Evolutionary conservation across 257 asterid genomes (phyloP).

Genomic region (Sherardia arvensis): DNA sequence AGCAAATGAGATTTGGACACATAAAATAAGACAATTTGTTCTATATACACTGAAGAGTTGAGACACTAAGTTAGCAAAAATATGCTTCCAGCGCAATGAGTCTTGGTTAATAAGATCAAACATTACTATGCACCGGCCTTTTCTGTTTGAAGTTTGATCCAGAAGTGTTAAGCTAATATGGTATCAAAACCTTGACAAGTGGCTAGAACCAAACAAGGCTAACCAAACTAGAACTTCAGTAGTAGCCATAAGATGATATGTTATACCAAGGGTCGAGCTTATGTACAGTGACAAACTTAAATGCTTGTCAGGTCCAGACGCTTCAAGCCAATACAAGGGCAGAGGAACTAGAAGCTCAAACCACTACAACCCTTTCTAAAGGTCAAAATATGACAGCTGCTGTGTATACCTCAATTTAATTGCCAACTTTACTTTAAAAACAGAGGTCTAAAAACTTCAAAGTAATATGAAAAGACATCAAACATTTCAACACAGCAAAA

Average conservation of each 20-base stretch:
- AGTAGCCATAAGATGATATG: background rate
- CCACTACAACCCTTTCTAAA: background rate
- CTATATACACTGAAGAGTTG: background rate
- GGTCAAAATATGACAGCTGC: no score
- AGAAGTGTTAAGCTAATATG: background rate
- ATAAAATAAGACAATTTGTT: background rate
- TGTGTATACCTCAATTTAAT: no score
- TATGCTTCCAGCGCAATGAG: background rate
- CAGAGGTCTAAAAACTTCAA: background rate
- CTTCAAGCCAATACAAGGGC: background rate
- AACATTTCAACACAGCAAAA: background rate
- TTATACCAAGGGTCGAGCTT: background rate
- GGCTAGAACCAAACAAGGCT: background rate
- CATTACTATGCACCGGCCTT: background rate
- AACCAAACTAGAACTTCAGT: background rate
- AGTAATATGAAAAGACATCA: background rate
- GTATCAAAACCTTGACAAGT: background rate
- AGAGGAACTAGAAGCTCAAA: background rate
- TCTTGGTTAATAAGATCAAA: background rate
- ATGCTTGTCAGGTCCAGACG: background rate
- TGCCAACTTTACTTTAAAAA: background rate
- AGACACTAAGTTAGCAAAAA: background rate
- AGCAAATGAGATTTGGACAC: background rate
- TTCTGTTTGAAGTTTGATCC: background rate
- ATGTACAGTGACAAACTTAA: background rate